These are phyloP conservation scores for Alternaria arborescens DNA, from an alignment of 2,329 filamentous ascomycete species.

Conservation along the genomic window DNA sequence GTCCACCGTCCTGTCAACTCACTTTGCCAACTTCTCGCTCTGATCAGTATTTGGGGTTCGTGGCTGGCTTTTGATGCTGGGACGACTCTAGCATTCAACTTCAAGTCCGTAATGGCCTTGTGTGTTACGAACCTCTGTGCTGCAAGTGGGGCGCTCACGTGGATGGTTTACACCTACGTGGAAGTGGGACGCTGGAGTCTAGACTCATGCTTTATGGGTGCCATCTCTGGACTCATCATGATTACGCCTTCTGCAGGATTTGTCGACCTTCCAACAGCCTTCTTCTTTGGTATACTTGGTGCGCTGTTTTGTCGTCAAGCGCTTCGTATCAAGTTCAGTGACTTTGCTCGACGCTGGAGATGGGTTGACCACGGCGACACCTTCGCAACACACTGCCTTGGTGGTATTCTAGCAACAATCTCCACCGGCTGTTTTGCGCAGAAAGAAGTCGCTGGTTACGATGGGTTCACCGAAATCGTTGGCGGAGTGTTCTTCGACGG, in stretches of 20 bases:
- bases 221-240: slow-evolving; percentile 62
- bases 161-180: slow-evolving; percentile 57
- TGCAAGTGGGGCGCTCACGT: slow-evolving; percentile 58
- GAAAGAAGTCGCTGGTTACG: slow-evolving; percentile 62
- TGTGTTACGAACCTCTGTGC: slow-evolving; percentile 62
- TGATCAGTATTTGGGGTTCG: slow-evolving; percentile 62
- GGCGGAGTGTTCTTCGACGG: slow-evolving; percentile 64
- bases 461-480: slow-evolving; percentile 59
- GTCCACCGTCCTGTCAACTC: slow-evolving; percentile 60
- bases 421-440: slow-evolving; percentile 61
- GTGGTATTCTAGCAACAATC: slow-evolving; percentile 61
- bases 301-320: slow-evolving; percentile 61
- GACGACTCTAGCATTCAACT: slow-evolving; percentile 59
- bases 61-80: slow-evolving; percentile 63
- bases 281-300: slow-evolving; percentile 59
- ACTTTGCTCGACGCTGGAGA: slow-evolving; percentile 55
- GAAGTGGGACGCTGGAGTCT: slow-evolving; percentile 58
- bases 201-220: slow-evolving; percentile 62
- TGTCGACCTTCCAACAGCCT: slow-evolving; percentile 60
- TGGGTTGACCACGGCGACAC: slow-evolving; percentile 67
- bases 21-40: slow-evolving; percentile 57
- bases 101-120: slow-evolving; percentile 61
- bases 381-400: slow-evolving; percentile 64
- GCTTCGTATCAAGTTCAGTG: slow-evolving; percentile 62
- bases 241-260: slow-evolving; percentile 61